Base-by-base conservation (phyloP, 164 flowering plant species). In the Macadamia tetraphylla region DNA sequence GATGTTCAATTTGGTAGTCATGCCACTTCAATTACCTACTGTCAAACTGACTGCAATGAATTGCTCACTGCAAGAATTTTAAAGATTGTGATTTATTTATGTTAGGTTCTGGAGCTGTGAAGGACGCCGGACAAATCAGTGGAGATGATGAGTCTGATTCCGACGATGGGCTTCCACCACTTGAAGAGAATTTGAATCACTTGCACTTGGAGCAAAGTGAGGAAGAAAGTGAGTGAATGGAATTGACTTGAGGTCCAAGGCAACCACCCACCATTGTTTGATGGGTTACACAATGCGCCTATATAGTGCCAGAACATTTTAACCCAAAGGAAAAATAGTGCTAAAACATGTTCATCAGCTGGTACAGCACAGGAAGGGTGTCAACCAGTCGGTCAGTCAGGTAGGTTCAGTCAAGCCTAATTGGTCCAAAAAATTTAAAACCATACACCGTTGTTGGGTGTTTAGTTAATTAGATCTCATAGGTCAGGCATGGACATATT, bases 131-230 rank as follows among this genome's bases (percentile, higher is more conserved):
- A 30, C 48, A 70, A 35, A 48, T 15, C 15, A 65, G 63, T 18
- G 77, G 80, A 12, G 80, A 81, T 9, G 81, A 71, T 11, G 80
- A 74, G 29, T 82, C 84, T 43, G 77, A 75, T 63, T 84, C 91
- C 3, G 95, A 88, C 23, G 95, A 91, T 75, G 95, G 84, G 32
- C 97, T 91, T 78, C 98, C 90, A 3, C 92, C 92, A 1, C 84
- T 86, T 0, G 92, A 85, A 74, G 77, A 65, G 77, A 86, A 88
- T 67, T 58, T 85, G 75, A 88, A 88, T 78, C 92, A 85, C 72
- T 51, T 86, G 68, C 67, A 14, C 63, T 70, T 86, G 62, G 73
- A 79, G 63, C 78, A 79, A 18, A 78, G 81, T 51, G 88, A 84
- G 4, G 86, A 81, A 1, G 86, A 82, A 59, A 80, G 78, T 40